phyloP scores from a whole-genome alignment of 2,329 filamentous ascomycete species.

The Hymenoscyphus linearis region DNA sequence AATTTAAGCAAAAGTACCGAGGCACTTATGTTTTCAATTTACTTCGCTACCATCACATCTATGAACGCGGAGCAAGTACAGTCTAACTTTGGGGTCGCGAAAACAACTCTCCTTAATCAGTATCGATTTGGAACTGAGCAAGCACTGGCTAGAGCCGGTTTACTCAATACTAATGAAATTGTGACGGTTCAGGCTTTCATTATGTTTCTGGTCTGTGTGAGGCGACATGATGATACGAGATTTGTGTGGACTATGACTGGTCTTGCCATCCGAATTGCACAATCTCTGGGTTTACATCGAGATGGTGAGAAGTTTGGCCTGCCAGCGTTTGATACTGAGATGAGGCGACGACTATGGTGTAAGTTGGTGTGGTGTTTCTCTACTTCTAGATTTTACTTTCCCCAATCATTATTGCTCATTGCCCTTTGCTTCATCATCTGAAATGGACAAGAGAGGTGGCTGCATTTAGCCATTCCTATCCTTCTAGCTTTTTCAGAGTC shows the following conservation, averaged over 20 bases:
- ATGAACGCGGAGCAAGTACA: slow-evolving; percentile 31
- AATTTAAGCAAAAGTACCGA: slow-evolving; percentile 44
- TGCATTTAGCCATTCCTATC: not conserved
- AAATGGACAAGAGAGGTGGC: not conserved
- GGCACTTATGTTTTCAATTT: slow-evolving; percentile 50
- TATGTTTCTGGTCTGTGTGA: slow-evolving; percentile 49
- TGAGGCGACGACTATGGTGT: slow-evolving; percentile 53
- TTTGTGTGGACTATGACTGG: slow-evolving; percentile 54
- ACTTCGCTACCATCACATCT: slow-evolving; percentile 47
- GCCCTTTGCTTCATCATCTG: no score
- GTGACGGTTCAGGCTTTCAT: slow-evolving; percentile 50
- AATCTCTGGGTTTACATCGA: slow-evolving; percentile 55
- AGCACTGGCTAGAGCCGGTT: slow-evolving; percentile 48
- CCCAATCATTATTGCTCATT: no score
- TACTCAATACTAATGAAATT: slow-evolving; percentile 49
- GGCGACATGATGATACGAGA: slow-evolving; percentile 39
- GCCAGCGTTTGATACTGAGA: slow-evolving; percentile 55
- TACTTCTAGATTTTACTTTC: no score
- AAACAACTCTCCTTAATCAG: slow-evolving; percentile 38
- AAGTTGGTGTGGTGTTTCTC: not conserved
- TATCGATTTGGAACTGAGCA: slow-evolving; percentile 52
- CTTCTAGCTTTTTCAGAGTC: not conserved
- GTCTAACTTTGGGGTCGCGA: slow-evolving; percentile 38
- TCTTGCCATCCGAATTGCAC: slow-evolving; percentile 51
- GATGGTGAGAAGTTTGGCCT: slow-evolving; percentile 51